Conservation (phyloP, 306 rosid species). For the Betula pendula region DNA sequence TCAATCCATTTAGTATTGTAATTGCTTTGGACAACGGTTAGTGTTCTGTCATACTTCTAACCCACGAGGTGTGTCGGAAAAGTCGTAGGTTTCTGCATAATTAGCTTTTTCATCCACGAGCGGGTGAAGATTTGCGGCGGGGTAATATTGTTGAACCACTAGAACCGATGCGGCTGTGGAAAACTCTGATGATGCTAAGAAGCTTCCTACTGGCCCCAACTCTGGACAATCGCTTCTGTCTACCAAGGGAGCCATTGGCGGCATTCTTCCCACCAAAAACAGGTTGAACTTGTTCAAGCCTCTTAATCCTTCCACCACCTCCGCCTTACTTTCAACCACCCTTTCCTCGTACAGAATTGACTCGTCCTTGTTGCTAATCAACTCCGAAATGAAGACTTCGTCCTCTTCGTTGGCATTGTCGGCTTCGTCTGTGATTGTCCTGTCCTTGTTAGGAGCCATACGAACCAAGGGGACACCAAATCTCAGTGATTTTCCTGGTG, state of each 20-base stretch:
- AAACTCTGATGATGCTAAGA: constrained; percentile 49
- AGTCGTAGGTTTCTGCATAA: constrained; percentile 7
- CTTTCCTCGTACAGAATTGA: constrained; percentile 46
- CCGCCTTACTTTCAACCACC: constrained; percentile 43
- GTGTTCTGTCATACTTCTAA: background rate
- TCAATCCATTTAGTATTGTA: no score
- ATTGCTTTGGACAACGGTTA: no score
- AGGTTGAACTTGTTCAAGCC: constrained; percentile 43
- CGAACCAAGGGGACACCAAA: constrained; percentile 45
- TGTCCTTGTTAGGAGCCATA: constrained; percentile 26
- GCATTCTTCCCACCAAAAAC: constrained; percentile 64
- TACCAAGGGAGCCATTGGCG: constrained; percentile 43
- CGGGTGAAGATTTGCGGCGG: constrained; percentile 34
- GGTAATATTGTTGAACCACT: constrained; percentile 60
- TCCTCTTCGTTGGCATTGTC: constrained; percentile 28
- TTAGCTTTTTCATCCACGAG: constrained; percentile 46
- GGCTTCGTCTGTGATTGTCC: constrained; percentile 1
- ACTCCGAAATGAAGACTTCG: constrained; percentile 39
- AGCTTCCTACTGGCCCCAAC: constrained; percentile 69
- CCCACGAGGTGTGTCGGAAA: constrained; percentile 35
- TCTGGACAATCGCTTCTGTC: constrained; percentile 51
- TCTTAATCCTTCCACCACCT: constrained; percentile 34
- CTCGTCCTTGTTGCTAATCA: constrained; percentile 24
- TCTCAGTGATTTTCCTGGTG: constrained; percentile 37
- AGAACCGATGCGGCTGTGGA: constrained; percentile 50